Evolutionary conservation across 2,329 filamentous ascomycete genomes (phyloP).

Genomic region (Huntiella abstrusa): DNA sequence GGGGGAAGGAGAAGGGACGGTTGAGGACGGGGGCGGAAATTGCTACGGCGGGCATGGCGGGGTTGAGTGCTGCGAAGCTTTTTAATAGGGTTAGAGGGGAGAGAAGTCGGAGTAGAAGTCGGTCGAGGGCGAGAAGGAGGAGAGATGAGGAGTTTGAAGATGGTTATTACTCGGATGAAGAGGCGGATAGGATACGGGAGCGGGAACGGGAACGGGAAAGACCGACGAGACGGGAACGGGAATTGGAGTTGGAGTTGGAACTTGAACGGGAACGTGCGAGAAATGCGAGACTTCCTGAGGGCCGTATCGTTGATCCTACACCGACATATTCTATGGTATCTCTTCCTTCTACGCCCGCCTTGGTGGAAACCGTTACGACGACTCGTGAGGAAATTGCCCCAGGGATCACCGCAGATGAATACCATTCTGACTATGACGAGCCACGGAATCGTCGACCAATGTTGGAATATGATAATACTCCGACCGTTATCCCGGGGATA

Average conservation of each 20-base stretch:
- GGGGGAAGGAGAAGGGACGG: too few relatives aligned
- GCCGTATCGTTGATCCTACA: slow-evolving; percentile 5
- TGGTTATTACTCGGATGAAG: slow-evolving; percentile 13
- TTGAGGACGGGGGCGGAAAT: slow-evolving; percentile 36
- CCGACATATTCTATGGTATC: slow-evolving; percentile 10
- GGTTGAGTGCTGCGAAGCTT: slow-evolving; percentile 40
- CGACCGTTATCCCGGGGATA: neutral
- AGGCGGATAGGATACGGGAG: neutral
- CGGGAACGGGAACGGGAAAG: slow-evolving; percentile 12
- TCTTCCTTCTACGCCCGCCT: neutral
- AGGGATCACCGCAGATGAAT: too few relatives aligned
- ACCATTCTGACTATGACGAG: too few relatives aligned
- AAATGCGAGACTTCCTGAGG: neutral
- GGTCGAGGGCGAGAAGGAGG: neutral
- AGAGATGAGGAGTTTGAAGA: slow-evolving; percentile 13
- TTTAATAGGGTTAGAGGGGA: slow-evolving; percentile 38
- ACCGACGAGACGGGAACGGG: slow-evolving; percentile 16
- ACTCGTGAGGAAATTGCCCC: neutral
- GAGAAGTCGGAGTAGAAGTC: slow-evolving; percentile 17
- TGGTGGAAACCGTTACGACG: slow-evolving; percentile 2
- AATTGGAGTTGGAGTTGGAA: slow-evolving; percentile 15
- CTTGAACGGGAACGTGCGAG: slow-evolving; percentile 9
- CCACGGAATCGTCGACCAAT: too few relatives aligned
- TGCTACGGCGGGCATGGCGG: slow-evolving; percentile 38
- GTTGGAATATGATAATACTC: neutral